A percentile compares a stretch with the other conserved stretches of the same genome.
phyloP scores from a whole-genome alignment of 2,329 filamentous ascomycete species.

The Xylariales sp. region DNA sequence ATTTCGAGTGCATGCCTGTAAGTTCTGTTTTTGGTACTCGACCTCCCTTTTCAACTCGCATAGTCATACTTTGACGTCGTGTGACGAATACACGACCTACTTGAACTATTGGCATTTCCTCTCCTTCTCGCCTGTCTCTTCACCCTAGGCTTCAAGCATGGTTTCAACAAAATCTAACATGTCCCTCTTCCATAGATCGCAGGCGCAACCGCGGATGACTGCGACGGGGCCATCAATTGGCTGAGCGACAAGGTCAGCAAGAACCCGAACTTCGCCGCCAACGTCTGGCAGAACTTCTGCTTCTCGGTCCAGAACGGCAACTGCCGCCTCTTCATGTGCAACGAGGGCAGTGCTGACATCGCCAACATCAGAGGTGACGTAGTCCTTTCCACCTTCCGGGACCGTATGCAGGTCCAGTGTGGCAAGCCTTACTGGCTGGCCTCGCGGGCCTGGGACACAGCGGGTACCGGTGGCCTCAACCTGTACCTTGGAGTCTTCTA shows the following conservation, averaged over 20 bases:
- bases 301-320: neutral
- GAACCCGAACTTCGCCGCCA: neutral
- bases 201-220: neutral
- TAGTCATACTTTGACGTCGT: no score
- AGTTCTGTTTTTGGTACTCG: no score
- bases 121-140: no score
- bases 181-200: no score
- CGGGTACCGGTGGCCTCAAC: neutral
- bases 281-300: conserved; percentile 1
- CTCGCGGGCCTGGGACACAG: neutral
- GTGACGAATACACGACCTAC: no score
- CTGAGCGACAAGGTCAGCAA: neutral
- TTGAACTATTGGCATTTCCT: no score
- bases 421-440: neutral
- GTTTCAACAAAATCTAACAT: no score
- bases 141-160: no score
- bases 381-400: neutral
- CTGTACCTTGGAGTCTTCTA: neutral
- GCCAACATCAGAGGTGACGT: neutral
- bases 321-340: conserved; percentile 3
- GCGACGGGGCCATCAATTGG: neutral
- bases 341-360: neutral
- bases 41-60: no score
- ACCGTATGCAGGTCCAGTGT: neutral
- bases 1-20: no score